Evolutionary conservation across 2,329 filamentous ascomycete genomes (phyloP).

Genomic region (Scedosporium apiospermum): DNA sequence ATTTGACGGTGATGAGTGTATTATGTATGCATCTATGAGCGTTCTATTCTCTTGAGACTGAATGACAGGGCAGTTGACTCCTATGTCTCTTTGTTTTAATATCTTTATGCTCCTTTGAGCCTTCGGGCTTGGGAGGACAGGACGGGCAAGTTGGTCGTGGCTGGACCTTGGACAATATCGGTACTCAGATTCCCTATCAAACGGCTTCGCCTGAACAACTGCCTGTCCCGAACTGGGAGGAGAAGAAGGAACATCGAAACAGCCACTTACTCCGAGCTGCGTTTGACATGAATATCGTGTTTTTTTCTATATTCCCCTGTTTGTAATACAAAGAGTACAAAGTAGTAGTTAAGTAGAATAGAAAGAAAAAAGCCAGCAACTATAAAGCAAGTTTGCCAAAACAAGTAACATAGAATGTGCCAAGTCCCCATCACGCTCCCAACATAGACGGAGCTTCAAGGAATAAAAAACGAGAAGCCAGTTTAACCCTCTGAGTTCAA

Average conservation of each 20-base stretch:
- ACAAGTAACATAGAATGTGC: neutral
- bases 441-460: neutral
- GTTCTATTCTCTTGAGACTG: too few relatives aligned
- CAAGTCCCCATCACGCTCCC: neutral
- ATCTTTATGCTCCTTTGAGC: too few relatives aligned
- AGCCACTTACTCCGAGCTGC: neutral
- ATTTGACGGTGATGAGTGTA: neutral
- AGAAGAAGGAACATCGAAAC: neutral
- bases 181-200: too few relatives aligned
- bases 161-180: too few relatives aligned
- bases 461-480: neutral
- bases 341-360: neutral
- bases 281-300: neutral
- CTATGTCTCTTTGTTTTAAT: too few relatives aligned
- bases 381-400: neutral
- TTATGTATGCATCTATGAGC: too few relatives aligned
- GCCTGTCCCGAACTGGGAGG: too few relatives aligned
- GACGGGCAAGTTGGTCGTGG: too few relatives aligned
- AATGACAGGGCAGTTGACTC: too few relatives aligned
- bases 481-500: neutral
- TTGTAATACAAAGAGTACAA: neutral
- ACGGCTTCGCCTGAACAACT: too few relatives aligned
- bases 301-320: neutral
- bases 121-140: too few relatives aligned
- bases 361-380: neutral